A percentile compares a stretch with the other conserved stretches of the same genome.
Conservation (phyloP, 768 basidiomycete species). For the Auriscalpium vulgare region DNA sequence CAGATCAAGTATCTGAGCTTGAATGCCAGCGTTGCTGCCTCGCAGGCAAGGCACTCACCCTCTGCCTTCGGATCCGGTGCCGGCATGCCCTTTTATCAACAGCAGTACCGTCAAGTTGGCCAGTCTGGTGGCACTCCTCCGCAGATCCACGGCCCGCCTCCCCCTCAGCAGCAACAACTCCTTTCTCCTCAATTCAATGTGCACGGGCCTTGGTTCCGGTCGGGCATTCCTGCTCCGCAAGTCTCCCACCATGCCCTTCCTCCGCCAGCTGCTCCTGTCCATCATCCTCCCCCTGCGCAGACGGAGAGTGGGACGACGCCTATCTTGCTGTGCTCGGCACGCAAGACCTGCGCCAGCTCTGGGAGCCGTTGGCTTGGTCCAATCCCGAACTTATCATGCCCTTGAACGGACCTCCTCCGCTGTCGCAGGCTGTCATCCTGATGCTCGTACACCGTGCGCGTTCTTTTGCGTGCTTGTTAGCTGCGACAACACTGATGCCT, state of each 20-base stretch:
- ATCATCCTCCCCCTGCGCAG: constrained; percentile 43
- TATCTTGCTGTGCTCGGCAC: constrained; percentile 71
- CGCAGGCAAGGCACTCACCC: constrained; percentile 7
- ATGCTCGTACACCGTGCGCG: constrained; percentile 77
- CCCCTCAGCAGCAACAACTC: constrained; percentile 12
- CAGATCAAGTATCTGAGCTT: constrained; percentile 75
- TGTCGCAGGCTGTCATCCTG: constrained; percentile 79
- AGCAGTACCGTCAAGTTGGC: constrained; percentile 26
- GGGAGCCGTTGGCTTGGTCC: constrained; percentile 61
- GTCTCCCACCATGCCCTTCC: constrained; percentile 76
- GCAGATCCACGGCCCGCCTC: constrained; percentile 24
- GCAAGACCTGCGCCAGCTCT: constrained; percentile 67
- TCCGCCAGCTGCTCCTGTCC: constrained; percentile 43
- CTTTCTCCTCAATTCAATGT: too few species aligned
- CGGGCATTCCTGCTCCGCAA: constrained; percentile 69
- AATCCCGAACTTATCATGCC: constrained; percentile 81
- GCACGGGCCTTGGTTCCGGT: constrained; percentile 46
- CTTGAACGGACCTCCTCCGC: constrained; percentile 53
- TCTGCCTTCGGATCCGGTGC: constrained; percentile 6
- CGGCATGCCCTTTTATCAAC: constrained; percentile 7
- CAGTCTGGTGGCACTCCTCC: constrained; percentile 26
- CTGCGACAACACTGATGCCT: constrained; percentile 3
- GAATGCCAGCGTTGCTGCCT: constrained; percentile 28
- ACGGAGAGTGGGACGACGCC: constrained; percentile 80
- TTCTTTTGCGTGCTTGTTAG: constrained; percentile 4